Base-by-base conservation (phyloP, 805 yeast genomes). In the Starmerella davenportii region DNA sequence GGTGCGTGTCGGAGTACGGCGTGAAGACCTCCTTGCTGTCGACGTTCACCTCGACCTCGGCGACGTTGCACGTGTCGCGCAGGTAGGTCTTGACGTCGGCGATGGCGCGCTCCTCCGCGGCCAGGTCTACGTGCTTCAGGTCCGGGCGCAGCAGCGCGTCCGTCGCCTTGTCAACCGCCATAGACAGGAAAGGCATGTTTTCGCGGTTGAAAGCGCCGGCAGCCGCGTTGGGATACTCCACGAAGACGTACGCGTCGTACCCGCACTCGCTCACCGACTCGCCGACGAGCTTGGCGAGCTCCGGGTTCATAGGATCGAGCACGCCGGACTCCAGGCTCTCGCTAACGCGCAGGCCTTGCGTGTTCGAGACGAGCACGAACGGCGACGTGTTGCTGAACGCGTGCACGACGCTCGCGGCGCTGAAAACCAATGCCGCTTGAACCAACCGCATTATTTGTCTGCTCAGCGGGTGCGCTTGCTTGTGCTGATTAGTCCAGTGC, bases 1-100 rank as follows among this genome's bases (percentile, higher is more conserved):
- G 72, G 20, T 68, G 58, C 1, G 72, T 59, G 51, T 81, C 93
- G 29, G 70, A 63, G 54, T 78, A 79, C 2, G 70, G 68, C 19
- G 69, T 64, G 41, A 55, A 48, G 11, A 63, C 61, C 5, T 66
- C 13, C 19, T 20, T 72, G 3, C 60, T 54, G 32, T 61, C 57
- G 19, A 65, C 60, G 4, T 60, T 59, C 9, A 68, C 60, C 21
- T 48, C 49, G 33, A 70, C 50, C 1, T 60, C 52, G 38, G 63
- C 61, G 19, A 14, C 19, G 25, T 64, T 61, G 56, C 85, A 78
- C 16, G 64, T 65, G 18, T 56, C 56, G 38, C 38, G 28, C 39
- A 34, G 39, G 40, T 14, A 19, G 18, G n/a, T 16, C n/a, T 5
- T 27, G 16, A 27, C 36, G 17, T 18, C 17, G n/a, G 21, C 38